Percentiles rank a stretch among this genome's conserved stretches.
These are phyloP conservation scores for Arabidopsis hybrid DNA, from an alignment of 441 rosid species.

Conservation along the genomic window DNA sequence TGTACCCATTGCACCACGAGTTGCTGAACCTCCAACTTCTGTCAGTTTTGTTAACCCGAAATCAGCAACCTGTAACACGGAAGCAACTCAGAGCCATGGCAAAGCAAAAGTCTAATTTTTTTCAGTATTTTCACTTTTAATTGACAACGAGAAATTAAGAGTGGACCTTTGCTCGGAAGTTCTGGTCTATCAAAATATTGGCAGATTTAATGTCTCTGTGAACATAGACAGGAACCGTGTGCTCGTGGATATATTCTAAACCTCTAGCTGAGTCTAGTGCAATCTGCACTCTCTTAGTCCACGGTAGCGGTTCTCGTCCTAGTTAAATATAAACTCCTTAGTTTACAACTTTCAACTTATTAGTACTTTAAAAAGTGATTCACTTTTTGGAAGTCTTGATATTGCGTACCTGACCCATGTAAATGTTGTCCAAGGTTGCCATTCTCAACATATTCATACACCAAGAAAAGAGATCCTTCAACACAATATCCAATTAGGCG, in stretches of 20 bases:
- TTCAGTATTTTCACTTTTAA: neutral
- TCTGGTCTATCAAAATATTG: slow-evolving; percentile 89
- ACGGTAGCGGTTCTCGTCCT: slow-evolving; percentile 83
- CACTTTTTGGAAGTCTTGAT: neutral
- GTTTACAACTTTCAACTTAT: slow-evolving; percentile 19
- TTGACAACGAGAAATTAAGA: neutral
- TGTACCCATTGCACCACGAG: slow-evolving; percentile 89
- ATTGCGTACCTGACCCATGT: slow-evolving; percentile 73
- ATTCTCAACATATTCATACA: slow-evolving; percentile 87
- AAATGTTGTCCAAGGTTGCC: slow-evolving; percentile 94
- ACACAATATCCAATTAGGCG: slow-evolving; percentile 95
- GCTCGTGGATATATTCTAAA: slow-evolving; percentile 96
- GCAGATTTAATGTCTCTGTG: slow-evolving; percentile 98
- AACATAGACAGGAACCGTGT: slow-evolving; percentile 94
- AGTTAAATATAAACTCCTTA: slow-evolving; percentile 41
- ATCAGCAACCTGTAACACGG: slow-evolving; percentile 81
- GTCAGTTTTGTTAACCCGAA: slow-evolving; percentile 91
- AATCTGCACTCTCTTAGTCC: slow-evolving; percentile 90
- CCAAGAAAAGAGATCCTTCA: slow-evolving; percentile 92
- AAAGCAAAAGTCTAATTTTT: neutral
- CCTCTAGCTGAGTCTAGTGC: slow-evolving; percentile 99
- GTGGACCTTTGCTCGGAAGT: slow-evolving; percentile 83
- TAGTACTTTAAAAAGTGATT: neutral
- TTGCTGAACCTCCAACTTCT: slow-evolving; percentile 77
- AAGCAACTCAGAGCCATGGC: slow-evolving; percentile 10